Evolutionary conservation across 208 protist genomes (phyloP), one percentile per base, ranked within the genome.

Genomic region (Acanthamoeba divionensis): DNA sequence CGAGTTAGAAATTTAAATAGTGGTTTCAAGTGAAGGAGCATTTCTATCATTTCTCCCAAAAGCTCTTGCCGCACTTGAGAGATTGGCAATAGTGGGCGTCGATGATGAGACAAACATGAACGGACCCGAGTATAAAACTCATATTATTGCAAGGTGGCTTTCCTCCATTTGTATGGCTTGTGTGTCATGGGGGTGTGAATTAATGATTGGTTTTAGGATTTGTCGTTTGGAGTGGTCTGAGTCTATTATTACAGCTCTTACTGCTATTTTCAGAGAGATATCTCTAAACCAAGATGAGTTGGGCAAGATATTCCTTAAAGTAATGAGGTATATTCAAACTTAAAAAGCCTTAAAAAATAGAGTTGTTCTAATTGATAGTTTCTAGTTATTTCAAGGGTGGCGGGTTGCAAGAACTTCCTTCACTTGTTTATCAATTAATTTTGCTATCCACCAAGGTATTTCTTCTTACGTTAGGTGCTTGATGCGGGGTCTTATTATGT

Each of bases 371-470:
- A 75, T 9, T 29, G 0, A 63, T 38, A 13, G 13, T 79, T 47
- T 9, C 18, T 62, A 88, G 80, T 29, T 69, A 52, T 41, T 88
- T 88, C 41, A 65, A 47, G 41, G 60, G 41, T 8, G 71, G 66
- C 38, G 80, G 57, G 41, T 12, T 88, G 29, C 47, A 88, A n/a
- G 80, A 71, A 44, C 44, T 88, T 26, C 80, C 80, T 36, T 88
- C 80, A 7, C 38, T 88, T 54, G 50, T 88, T 62, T 88, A 88
- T n/a, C 80, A 88, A 47, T 62, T 88, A 0, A 65, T 88, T 31
- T 31, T 88, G 3, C 38, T 88, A 45, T 36, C 55, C 18, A 88
- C 52, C 6, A 88, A 88, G 41, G n/a, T n/a, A n/a, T n/a, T n/a
- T n/a, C n/a, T n/a, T n/a, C n/a, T n/a, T n/a, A n/a, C n/a, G n/a